Conservation (phyloP, 2,329 filamentous ascomycete genomes). For the Claviceps sp. region DNA sequence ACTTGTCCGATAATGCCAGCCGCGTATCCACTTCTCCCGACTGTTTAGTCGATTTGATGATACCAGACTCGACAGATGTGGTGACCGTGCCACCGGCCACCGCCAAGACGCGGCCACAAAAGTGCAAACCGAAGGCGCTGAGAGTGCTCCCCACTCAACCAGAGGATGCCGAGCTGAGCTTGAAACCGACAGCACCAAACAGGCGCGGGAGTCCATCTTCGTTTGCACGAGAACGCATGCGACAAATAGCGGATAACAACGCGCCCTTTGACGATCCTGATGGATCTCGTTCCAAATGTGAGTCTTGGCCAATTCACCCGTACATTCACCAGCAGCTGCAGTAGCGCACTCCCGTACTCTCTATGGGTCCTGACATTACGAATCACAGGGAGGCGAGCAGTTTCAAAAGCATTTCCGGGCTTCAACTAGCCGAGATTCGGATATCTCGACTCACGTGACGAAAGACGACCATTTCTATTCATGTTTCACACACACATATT, state of each 20-base stretch:
- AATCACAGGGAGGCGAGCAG: conserved; percentile 4
- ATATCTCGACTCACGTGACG: background rate
- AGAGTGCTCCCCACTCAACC: conserved; percentile 25
- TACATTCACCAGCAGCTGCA: background rate
- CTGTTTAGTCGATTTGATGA: conserved; percentile 4
- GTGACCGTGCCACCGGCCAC: conserved; percentile 8
- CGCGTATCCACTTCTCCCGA: background rate
- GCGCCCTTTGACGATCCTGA: conserved; percentile 31
- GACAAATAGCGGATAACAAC: conserved; percentile 27
- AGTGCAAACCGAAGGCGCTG: conserved; percentile 16
- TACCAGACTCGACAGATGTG: conserved; percentile 7
- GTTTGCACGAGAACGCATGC: conserved; percentile 30
- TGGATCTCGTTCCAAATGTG: conserved; percentile 24
- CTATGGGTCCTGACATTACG: background rate
- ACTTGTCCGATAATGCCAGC: background rate
- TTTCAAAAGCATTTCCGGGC: conserved; percentile 7
- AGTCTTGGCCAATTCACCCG: conserved; percentile 8
- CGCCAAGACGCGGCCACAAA: conserved; percentile 13
- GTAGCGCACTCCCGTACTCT: too few species aligned
- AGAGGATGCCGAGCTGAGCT: conserved; percentile 19
- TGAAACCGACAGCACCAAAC: conserved; percentile 13
- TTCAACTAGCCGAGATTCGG: conserved; percentile 1
- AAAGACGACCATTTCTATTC: background rate
- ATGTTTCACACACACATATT: background rate
- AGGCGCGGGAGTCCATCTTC: conserved; percentile 29